Base-by-base conservation (phyloP, 2,329 filamentous ascomycete genomes). In the Rugonectria rugulosa region DNA sequence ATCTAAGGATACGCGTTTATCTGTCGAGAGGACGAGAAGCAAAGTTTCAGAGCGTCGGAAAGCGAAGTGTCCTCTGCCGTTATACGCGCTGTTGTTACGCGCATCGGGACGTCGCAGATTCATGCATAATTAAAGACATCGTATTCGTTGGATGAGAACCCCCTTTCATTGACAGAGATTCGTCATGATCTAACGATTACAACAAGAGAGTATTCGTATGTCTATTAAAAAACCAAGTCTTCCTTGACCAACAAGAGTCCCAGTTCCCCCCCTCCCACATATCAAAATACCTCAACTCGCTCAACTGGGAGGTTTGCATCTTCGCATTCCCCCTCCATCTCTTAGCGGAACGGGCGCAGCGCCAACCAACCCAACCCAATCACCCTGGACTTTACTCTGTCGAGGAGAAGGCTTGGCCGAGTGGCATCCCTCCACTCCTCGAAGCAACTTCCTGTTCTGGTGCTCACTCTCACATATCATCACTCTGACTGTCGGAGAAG, bases 1-100 rank as follows among this genome's bases (percentile, higher is more conserved):
- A 54, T 44, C 26, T 36, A 36, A 29, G 21, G 24, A 55, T 55
- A 55, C 52, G 52, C 52, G 52, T 55, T 40, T 45, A 55, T 55
- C 45, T 51, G 20, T 26, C 43, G 32, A 41, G 45, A 17, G n/a
- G 23, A 14, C 5, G 26, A 7, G 7, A 7, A 29, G 29, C 5
- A 32, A 8, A 32, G 12, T 32, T 14, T n/a, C 29, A 11, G n/a
- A 32, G 29, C n/a, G 29, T 11, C n/a, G 12, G 5, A 32, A 32
- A 14, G 7, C 34, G 34, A 48, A 48, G n/a, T 29, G 37, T 34
- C 15, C n/a, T 20, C 14, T 40, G 20, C 31, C 31, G 29, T 21
- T 5, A 19, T 34, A 11, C 20, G 12, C 8, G 9, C 17, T 38
- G 47, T 51, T 21, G 20, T 15, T 19, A 8, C 6, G n/a, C 10